Percentiles rank a stretch among this genome's conserved stretches.
Conservation (phyloP, 2,329 filamentous ascomycete genomes). For the Aspergillus arachidicola region DNA sequence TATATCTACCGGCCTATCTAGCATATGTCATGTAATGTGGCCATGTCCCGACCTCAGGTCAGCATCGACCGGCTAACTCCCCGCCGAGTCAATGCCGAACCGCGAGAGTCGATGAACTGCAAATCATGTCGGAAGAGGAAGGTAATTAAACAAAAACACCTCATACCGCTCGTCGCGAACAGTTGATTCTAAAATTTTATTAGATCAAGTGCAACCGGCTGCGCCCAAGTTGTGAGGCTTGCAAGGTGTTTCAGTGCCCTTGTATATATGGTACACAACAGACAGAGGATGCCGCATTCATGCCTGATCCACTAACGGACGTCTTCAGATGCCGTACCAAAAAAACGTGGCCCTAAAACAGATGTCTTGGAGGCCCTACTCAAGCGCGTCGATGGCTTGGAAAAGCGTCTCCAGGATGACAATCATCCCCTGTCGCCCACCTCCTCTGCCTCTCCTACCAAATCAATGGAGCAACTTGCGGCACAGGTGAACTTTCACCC, state of each 20-base stretch:
- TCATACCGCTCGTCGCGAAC: not conserved
- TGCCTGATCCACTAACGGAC: conserved; percentile 38
- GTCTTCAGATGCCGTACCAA: conserved; percentile 72
- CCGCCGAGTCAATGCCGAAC: conserved; percentile 71
- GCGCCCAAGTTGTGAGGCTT: conserved; percentile 83
- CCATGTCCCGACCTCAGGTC: conserved; percentile 74
- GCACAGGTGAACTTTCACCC: conserved; percentile 13
- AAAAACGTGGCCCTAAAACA: conserved; percentile 87
- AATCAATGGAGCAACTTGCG: conserved; percentile 12
- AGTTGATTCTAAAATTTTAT: not conserved
- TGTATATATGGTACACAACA: conserved; percentile 76
- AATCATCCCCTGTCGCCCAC: conserved; percentile 50
- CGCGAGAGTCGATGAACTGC: conserved; percentile 91
- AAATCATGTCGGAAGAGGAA: conserved; percentile 92
- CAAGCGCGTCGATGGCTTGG: conserved; percentile 82
- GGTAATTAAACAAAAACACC: conserved; percentile 61
- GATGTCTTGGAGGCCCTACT: conserved; percentile 82
- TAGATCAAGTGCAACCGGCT: conserved; percentile 92
- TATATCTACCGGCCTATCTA: not conserved
- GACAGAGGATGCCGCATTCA: conserved; percentile 7
- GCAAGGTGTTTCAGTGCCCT: conserved; percentile 83
- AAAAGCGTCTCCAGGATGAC: conserved; percentile 75
- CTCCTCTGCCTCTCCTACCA: conserved; percentile 50
- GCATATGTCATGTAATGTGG: conserved; percentile 18
- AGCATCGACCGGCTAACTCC: conserved; percentile 78